Evolutionary conservation across 495 filamentous ascomycete species (phyloP).

Genomic region (Corynascus novoguineensis): DNA sequence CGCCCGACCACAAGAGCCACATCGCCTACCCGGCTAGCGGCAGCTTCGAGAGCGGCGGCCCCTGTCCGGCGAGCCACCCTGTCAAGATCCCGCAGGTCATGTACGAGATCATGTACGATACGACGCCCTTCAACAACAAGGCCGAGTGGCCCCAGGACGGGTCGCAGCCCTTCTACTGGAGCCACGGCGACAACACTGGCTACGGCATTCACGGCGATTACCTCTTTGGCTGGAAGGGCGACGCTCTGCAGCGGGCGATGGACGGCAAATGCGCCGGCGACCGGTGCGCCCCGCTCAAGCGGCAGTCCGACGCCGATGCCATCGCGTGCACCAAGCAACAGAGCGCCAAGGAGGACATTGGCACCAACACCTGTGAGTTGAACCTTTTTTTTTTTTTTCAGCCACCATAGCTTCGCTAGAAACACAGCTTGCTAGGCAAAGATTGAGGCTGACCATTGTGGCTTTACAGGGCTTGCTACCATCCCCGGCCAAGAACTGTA

Average conservation of each 20-base stretch:
- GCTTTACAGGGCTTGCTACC: not conserved
- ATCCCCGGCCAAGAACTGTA: conserved; percentile 3
- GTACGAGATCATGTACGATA: conserved; percentile 48
- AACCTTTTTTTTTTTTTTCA: not conserved
- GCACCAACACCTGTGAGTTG: conserved; percentile 9
- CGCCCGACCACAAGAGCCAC: conserved; percentile 49
- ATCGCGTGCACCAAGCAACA: conserved; percentile 18
- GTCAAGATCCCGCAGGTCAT: conserved; percentile 44
- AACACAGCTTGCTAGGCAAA: too few species aligned
- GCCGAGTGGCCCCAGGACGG: conserved; percentile 41
- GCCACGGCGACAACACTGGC: conserved; percentile 22
- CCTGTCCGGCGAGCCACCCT: conserved; percentile 45
- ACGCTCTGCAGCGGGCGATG: conserved; percentile 41
- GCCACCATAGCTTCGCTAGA: too few species aligned
- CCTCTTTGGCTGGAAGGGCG: conserved; percentile 37
- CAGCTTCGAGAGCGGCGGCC: conserved; percentile 37
- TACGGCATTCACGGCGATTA: conserved; percentile 28
- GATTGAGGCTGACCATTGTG: not conserved
- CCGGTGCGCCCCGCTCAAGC: conserved; percentile 30
- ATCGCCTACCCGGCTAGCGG: conserved; percentile 36
- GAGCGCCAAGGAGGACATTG: conserved; percentile 8
- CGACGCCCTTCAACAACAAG: conserved; percentile 42
- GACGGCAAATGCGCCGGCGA: conserved; percentile 43
- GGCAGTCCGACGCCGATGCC: conserved; percentile 28
- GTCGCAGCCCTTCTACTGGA: conserved; percentile 18